Base-by-base conservation (phyloP, 805 yeast genomes). In the Suhomyces sp. region DNA sequence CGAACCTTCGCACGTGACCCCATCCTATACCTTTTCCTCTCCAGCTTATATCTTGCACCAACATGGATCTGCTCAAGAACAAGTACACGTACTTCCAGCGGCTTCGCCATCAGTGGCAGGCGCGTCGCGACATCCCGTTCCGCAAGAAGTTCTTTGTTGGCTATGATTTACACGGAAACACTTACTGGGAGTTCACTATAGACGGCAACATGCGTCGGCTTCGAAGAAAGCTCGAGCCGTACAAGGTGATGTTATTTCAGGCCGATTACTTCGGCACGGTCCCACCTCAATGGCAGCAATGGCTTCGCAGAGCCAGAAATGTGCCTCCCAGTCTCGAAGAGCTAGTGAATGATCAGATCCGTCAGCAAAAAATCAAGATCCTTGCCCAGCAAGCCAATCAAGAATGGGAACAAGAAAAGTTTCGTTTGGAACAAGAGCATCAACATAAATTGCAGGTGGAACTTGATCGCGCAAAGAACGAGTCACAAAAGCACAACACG, bases 101-200 rank as follows among this genome's bases (percentile, higher is more conserved):
- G 46, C 51, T 81, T 0, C 71, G 77, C 50, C 79, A 80, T 66
- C 72, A 73, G 57, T 88, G 85, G 82, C 80, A 78, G 59, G 77
- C 91, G 0, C 66, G 86, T 4, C 68, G 85, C 43, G 78, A 73
- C 44, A 76, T 88, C 3, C 96, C 96, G 0, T 83, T 87, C 65
- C 76, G 96, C 40, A 77, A 77, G 50, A 78, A 76, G 63, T 88
- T 84, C 72, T 87, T 88, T 59, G 75, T 84, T 19, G 88, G 90
- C 2, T 88, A 87, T 62, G 96, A 89, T 62, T 73, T 89, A n/a
- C 83, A 82, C 39, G 96, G 94, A 2, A 89, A 89, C 65, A 83
- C 93, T 1, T 89, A 85, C 69, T 89, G 96, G 96, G 96, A 89
- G 64, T 84, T 86, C 66, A 75, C 77, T 48, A 71, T 80, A 22